Evolutionary conservation across 2,329 filamentous ascomycete species (phyloP), one percentile per base, ranked within the genome.

Genomic region (Tolypocladium paradoxum): DNA sequence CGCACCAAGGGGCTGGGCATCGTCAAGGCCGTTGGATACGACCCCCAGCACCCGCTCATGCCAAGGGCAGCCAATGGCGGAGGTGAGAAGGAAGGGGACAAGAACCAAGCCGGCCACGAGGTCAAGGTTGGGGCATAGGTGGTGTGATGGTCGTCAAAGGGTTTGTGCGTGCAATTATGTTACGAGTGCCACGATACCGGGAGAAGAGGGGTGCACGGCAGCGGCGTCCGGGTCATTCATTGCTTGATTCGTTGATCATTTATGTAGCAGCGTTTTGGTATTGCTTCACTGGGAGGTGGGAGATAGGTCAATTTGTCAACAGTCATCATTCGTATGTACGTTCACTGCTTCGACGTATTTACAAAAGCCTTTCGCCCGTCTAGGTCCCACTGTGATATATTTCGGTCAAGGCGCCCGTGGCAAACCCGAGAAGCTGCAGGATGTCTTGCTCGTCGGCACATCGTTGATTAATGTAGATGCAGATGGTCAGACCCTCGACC

Each of bases 1-100:
- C 80, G 90, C 56, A 99, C 93, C 0, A 97, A 97, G 74, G 93
- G 93, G 0, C 73, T 99, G 0, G 93, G 93, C 0, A 96, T 99
- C 57, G 90, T 99, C 49, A 96, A 96, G 68, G 81, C 83, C 38
- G 79, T 97, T 0, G 90, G 90, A 3, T 99, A 97, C 67, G 90
- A 97, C 67, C 76, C 83, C 0, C 63, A 64, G 11, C 68, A 75
- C n/a, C 77, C 76, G 4, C 60, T 81, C 37, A 65, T 58, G 61
- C 52, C 52, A 1, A 57, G 55, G 16, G 24, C 54, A 1, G 34
- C 50, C 24, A 29, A 45, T 9, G 56, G 51, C 4, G 49, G 53
- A 54, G 50, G n/a, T 4, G 45, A 24, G n/a, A 52, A 55, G 48
- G 37, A 52, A 4, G 40, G 50, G 6, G 53, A 47, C 8, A 35